Base-by-base conservation (phyloP, 2,329 filamentous ascomycete genomes). In the Aspergillus ustus region DNA sequence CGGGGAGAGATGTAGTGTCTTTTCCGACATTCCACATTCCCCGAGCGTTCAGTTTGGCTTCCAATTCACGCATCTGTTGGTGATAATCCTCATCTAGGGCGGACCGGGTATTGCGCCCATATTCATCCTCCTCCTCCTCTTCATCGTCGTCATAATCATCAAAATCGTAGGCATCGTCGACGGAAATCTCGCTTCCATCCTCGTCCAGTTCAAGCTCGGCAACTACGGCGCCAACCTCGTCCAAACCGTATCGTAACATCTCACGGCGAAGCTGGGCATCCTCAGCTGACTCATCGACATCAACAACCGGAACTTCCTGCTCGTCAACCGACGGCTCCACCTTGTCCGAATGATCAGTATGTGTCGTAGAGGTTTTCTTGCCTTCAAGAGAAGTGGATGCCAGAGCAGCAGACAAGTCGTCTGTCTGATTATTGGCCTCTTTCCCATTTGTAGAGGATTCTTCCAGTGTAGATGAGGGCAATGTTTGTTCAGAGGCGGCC, bases 201-300 rank as follows among this genome's bases (percentile, higher is more conserved):
- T 93, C 89, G 64, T 96, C 92, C 2, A 98, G 77, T 61, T 96
- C 87, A 50, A 99, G 85, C 77, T 98, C 93, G 17, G 95, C 95
- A 17, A 99, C 95, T 2, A 99, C 91, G 43, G 92, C 88, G 4
- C 93, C 92, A 60, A 99, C 89, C 75, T 98, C 94, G 49, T 90
- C 89, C 77, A 97, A 81, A 63, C 91, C 89, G 73, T 98, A 99
- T 65, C 91, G 85, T 7, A 98, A 83, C 93, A 99, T 98, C 71
- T 97, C 89, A 60, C 89, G 87, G 6, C 95, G 89, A 25, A 97
- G 77, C 34, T 85, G 85, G 4, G 92, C 91, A 65, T 97, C 94
- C 66, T 96, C 93, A 13, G 85, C 82, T 0, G 89, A 87, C 69
- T 99, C 95, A 55, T 91, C 85, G 1, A 89, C 84, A 1, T 92